Percentiles rank a stretch among this genome's conserved stretches.
phyloP scores from a whole-genome alignment of 208 protist species.

The Vickermania spadyakhi region DNA sequence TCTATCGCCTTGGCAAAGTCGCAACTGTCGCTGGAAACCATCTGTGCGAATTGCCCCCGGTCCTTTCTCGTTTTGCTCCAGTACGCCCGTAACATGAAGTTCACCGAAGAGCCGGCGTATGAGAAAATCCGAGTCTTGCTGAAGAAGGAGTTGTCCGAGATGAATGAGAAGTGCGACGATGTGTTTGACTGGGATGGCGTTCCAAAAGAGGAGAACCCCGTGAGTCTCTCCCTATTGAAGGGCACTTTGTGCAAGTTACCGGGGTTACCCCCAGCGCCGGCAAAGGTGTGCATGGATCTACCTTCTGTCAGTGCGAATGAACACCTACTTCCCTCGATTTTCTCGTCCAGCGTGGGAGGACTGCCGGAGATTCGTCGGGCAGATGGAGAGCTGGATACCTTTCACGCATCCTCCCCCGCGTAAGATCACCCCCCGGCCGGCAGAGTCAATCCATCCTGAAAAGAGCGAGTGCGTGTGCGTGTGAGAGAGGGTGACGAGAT shows the following conservation, averaged over 20 bases:
- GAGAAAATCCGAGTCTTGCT: slow-evolving; percentile 67
- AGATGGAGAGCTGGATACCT: no score
- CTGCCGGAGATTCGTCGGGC: not conserved
- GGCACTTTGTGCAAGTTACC: not conserved
- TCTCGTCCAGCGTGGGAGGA: not conserved
- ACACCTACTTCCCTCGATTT: not conserved
- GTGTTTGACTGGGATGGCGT: not conserved
- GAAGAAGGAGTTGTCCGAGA: slow-evolving; percentile 27
- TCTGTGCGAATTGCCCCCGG: slow-evolving; percentile 57
- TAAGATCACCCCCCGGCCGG: no score
- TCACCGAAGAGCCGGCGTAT: slow-evolving; percentile 57
- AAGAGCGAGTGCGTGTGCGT: not conserved
- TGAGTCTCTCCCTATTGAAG: no score
- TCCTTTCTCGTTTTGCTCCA: slow-evolving; percentile 58
- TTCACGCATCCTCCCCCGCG: no score
- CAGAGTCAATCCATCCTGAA: no score
- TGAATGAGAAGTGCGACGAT: not conserved
- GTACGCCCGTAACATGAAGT: slow-evolving; percentile 63
- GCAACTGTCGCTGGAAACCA: slow-evolving; percentile 28
- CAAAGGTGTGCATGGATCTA: not conserved
- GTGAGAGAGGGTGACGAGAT: not conserved
- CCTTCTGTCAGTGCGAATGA: not conserved
- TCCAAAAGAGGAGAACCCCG: not conserved
- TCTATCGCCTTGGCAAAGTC: slow-evolving; percentile 52
- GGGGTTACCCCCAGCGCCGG: not conserved